Percentiles rank a stretch among this genome's conserved stretches.
These are phyloP conservation scores for Penicillium sp. DNA, from an alignment of 2,329 filamentous ascomycete genomes.

Conservation along the genomic window DNA sequence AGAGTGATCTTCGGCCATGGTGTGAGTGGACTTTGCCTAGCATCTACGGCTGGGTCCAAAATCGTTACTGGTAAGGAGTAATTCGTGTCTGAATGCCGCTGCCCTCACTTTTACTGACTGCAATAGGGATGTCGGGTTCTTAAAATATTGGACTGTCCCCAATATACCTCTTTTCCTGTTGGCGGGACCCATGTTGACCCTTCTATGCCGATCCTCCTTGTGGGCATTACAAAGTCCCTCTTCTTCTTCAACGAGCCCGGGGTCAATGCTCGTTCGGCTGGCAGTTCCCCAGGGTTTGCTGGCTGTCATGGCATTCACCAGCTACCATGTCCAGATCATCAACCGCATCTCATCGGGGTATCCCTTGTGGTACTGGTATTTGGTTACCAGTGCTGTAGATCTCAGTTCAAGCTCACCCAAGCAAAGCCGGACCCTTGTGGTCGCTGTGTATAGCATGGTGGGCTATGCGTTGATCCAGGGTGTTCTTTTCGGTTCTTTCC, in stretches of 20 bases:
- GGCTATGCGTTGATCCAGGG: conserved; percentile 83
- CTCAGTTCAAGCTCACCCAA: conserved; percentile 18
- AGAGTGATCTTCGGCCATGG: conserved; percentile 61
- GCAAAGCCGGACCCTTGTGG: conserved; percentile 20
- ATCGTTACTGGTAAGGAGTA: conserved; percentile 74
- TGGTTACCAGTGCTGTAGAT: conserved; percentile 52
- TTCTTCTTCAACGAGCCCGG: conserved; percentile 19
- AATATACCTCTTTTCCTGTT: conserved; percentile 87
- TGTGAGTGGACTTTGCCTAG: conserved; percentile 72
- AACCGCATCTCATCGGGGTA: conserved; percentile 85
- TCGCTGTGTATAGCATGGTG: conserved; percentile 65
- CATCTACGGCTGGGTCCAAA: conserved; percentile 88
- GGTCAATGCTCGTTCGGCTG: conserved; percentile 51
- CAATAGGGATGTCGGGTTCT: conserved; percentile 77
- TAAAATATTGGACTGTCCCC: conserved; percentile 83
- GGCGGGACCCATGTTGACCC: conserved; percentile 70
- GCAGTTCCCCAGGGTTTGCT: conserved; percentile 72
- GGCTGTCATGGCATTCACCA: conserved; percentile 68
- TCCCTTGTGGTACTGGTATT: conserved; percentile 82
- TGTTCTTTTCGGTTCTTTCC: conserved; percentile 80
- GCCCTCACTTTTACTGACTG: not conserved
- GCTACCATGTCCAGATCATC: conserved; percentile 91
- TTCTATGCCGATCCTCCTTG: conserved; percentile 63
- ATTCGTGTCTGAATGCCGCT: not conserved
- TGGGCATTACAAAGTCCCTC: conserved; percentile 43